Evolutionary conservation across 257 asterid genomes (phyloP).

Genomic region (Solanum pennellii): DNA sequence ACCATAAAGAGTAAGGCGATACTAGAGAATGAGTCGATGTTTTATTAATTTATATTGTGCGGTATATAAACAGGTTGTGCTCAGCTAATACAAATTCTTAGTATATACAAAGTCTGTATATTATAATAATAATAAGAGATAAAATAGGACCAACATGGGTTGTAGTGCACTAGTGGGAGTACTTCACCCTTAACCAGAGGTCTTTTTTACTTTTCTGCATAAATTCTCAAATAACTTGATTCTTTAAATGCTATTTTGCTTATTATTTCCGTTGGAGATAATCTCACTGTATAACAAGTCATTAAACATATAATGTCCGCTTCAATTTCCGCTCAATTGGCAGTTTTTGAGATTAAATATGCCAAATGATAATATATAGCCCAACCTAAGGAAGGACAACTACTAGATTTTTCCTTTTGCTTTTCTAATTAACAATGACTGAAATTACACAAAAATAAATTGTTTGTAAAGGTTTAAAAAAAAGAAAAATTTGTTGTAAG

Average conservation of each 20-base stretch:
- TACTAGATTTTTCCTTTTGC: background rate
- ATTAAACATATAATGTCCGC: background rate
- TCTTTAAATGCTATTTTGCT: background rate
- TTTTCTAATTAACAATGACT: background rate
- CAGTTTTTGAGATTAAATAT: background rate
- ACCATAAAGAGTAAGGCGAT: too few relatives aligned
- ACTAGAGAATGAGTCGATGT: too few relatives aligned
- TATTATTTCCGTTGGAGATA: background rate
- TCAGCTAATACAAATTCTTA: background rate
- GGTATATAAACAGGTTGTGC: too few relatives aligned
- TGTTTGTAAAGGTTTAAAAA: background rate
- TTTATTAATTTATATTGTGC: too few relatives aligned
- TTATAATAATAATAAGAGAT: too few relatives aligned
- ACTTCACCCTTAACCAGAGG: too few relatives aligned
- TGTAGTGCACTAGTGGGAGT: too few relatives aligned
- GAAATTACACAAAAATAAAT: background rate
- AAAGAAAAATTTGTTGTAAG: background rate
- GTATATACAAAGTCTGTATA: background rate
- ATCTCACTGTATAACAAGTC: background rate
- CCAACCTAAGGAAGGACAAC: background rate
- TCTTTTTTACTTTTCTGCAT: background rate
- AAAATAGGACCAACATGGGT: too few relatives aligned
- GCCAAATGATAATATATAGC: background rate
- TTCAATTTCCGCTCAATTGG: background rate
- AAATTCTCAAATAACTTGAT: background rate